Percentiles rank a stretch among this genome's conserved stretches.
phyloP scores from a whole-genome alignment of 257 asterid species.

The Solanum paucissectum region DNA sequence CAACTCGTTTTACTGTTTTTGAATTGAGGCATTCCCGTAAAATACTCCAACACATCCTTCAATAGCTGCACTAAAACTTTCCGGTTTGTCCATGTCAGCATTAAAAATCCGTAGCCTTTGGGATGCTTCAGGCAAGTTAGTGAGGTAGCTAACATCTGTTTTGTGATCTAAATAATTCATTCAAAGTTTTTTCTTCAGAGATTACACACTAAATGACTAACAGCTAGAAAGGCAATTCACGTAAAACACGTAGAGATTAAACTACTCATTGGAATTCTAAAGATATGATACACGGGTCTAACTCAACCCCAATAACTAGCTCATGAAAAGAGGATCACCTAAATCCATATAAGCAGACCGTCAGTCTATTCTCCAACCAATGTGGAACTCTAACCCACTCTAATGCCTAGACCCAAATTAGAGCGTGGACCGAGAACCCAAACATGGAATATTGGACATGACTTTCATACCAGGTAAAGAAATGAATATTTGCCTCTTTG shows the following conservation, averaged over 20 bases:
- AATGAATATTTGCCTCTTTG: too few relatives aligned
- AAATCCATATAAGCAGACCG: neutral
- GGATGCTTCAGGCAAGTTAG: conserved; percentile 37
- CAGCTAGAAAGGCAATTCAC: neutral
- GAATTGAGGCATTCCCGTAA: conserved; percentile 35
- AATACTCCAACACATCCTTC: conserved; percentile 52
- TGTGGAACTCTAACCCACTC: neutral
- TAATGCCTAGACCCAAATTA: neutral
- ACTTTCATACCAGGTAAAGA: neutral
- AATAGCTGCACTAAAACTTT: conserved; percentile 31
- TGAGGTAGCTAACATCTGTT: conserved; percentile 43
- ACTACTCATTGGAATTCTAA: neutral
- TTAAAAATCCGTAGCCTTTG: conserved; percentile 39
- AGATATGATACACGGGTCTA: neutral
- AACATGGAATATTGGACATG: neutral
- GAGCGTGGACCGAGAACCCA: neutral
- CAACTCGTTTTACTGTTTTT: conserved; percentile 37
- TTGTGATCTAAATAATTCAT: conserved; percentile 9
- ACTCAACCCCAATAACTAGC: neutral
- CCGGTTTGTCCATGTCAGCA: conserved; percentile 51
- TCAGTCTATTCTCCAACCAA: neutral
- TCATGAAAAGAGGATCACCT: too few relatives aligned
- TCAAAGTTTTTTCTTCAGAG: neutral
- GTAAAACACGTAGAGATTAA: neutral
- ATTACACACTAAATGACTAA: neutral